Percentiles rank a stretch among this genome's conserved stretches.
Conservation (phyloP, 768 basidiomycete species). For the Punctularia strigosozonata region DNA sequence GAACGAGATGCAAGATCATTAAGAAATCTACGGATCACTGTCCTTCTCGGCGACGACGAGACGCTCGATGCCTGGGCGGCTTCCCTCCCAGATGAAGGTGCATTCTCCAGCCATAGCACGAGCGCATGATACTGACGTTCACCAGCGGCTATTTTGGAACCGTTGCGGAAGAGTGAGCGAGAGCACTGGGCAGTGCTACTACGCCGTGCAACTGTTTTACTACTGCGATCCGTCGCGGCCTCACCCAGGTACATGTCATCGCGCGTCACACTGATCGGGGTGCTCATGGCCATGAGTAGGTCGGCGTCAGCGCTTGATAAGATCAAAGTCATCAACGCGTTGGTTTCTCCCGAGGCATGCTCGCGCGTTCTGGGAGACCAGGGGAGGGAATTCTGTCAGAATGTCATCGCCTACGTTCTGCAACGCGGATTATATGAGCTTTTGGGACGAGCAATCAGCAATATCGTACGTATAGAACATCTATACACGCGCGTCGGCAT, state of each 20-base stretch:
- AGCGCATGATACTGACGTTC: conserved; percentile 12
- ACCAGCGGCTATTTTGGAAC: conserved; percentile 16
- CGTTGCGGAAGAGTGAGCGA: conserved; percentile 23
- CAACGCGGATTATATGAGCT: conserved; percentile 31
- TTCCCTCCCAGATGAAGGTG: not conserved
- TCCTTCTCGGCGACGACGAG: conserved; percentile 19
- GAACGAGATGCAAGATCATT: conserved; percentile 37
- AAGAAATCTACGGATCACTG: conserved; percentile 31
- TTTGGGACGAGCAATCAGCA: conserved; percentile 27
- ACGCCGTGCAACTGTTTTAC: conserved; percentile 30
- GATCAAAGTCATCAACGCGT: no score
- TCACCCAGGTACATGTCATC: no score
- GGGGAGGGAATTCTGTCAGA: conserved; percentile 19
- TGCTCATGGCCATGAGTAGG: no score
- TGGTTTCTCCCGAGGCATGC: conserved; percentile 18
- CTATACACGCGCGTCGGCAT: not conserved
- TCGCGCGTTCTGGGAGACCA: conserved; percentile 13
- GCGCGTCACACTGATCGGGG: no score
- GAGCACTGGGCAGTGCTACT: conserved; percentile 59
- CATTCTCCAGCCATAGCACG: not conserved
- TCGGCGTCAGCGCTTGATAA: no score
- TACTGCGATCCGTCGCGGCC: conserved; percentile 41
- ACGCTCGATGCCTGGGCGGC: conserved; percentile 6
- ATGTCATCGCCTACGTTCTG: conserved; percentile 34
- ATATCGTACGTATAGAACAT: conserved; percentile 51